Evolutionary conservation across 2,329 filamentous ascomycete genomes (phyloP).

Genomic region (Paecilomyces dactylethromorphus): DNA sequence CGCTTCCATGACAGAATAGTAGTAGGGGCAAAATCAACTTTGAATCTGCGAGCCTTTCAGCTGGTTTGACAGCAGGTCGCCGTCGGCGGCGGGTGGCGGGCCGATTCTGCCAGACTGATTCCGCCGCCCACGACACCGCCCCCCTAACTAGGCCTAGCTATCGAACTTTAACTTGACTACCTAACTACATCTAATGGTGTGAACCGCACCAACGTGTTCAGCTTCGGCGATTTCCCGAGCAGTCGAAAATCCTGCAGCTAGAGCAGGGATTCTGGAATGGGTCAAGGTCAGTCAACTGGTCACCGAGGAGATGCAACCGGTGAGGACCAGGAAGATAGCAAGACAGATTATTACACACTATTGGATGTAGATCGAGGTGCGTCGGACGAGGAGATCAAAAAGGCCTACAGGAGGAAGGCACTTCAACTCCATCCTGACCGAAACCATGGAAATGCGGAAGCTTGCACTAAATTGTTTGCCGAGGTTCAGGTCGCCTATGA

Average conservation of each 20-base stretch:
- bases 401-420: slow-evolving; percentile 83
- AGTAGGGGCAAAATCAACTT: no score
- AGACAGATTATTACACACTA: slow-evolving; percentile 62
- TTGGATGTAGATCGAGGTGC: slow-evolving; percentile 67
- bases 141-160: no score
- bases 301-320: slow-evolving; percentile 13
- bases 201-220: background rate
- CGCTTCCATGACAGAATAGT: no score
- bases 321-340: slow-evolving; percentile 15
- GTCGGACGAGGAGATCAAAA: slow-evolving; percentile 85
- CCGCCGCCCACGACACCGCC: no score
- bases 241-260: background rate
- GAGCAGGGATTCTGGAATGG: slow-evolving; percentile 22
- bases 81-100: no score
- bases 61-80: no score
- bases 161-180: no score
- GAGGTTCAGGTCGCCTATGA: slow-evolving; percentile 92
- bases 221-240: background rate
- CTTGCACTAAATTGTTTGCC: slow-evolving; percentile 77
- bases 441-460: slow-evolving; percentile 79
- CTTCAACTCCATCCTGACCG: slow-evolving; percentile 92
- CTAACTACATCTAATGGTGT: no score
- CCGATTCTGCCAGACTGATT: no score
- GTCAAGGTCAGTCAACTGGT: slow-evolving; percentile 38
- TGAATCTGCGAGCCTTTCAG: no score